Evolutionary conservation across 2,329 filamentous ascomycete genomes (phyloP).

Genomic region (Ceratocystis diversiconidia): DNA sequence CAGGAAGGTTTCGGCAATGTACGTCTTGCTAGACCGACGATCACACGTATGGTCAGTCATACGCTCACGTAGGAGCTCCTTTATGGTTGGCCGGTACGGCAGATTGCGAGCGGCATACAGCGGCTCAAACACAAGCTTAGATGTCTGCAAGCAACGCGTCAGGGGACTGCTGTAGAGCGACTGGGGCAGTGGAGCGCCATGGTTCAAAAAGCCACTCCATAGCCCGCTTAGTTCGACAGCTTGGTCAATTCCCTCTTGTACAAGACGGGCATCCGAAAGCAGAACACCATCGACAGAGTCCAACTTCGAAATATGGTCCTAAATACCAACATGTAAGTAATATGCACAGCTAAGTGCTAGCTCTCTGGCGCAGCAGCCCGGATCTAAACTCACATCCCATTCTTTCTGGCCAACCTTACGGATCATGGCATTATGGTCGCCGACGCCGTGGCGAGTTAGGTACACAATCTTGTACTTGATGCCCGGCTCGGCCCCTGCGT

Average conservation of each 20-base stretch:
- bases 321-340: not conserved
- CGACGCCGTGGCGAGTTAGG: slow-evolving; percentile 44
- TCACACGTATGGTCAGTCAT: slow-evolving; percentile 50
- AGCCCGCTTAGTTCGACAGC: slow-evolving; percentile 37
- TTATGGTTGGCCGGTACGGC: slow-evolving; percentile 38
- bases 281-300: slow-evolving; percentile 27
- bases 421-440: slow-evolving; percentile 36
- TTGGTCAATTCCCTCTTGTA: slow-evolving; percentile 37
- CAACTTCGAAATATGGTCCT: slow-evolving; percentile 28
- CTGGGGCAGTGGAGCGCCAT: slow-evolving; percentile 38
- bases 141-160: slow-evolving; percentile 44
- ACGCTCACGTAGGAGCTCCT: slow-evolving; percentile 45
- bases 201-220: slow-evolving; percentile 33
- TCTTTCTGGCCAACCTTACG: slow-evolving; percentile 40
- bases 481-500: slow-evolving; percentile 28
- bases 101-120: slow-evolving; percentile 27
- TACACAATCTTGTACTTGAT: slow-evolving; percentile 40
- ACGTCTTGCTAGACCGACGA: slow-evolving; percentile 34
- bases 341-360: no score
- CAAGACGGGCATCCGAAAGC: slow-evolving; percentile 37
- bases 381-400: slow-evolving; percentile 34
- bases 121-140: slow-evolving; percentile 34
- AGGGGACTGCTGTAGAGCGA: slow-evolving; percentile 45
- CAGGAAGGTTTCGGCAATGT: slow-evolving; percentile 37
- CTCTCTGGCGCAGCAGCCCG: not conserved